These are phyloP conservation scores for Omphalotus guepiniiformis DNA, from an alignment of 768 basidiomycete species.

Conservation along the genomic window DNA sequence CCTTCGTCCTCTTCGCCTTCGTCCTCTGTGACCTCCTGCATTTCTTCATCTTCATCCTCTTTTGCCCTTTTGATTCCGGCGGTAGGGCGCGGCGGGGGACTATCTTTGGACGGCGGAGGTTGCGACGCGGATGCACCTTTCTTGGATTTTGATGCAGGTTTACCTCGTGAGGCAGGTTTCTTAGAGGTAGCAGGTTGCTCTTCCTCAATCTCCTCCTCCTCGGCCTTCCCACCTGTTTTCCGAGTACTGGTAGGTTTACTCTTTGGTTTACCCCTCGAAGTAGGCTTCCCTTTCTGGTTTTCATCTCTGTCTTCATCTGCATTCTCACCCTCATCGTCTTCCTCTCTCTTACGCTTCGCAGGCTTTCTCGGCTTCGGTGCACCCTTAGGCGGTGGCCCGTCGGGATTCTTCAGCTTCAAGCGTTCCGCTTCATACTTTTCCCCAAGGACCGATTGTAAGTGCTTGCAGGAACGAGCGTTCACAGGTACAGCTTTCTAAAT, in stretches of 20 bases:
- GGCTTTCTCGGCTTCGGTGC: not conserved
- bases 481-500: conserved; percentile 31
- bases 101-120: not conserved
- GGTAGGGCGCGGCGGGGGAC: not conserved
- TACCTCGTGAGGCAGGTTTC: not conserved
- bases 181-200: not conserved
- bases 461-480: conserved; percentile 47
- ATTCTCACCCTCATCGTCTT: not conserved
- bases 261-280: not conserved
- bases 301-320: not conserved
- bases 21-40: not conserved
- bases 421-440: conserved; percentile 44
- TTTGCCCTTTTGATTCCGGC: not conserved
- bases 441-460: conserved; percentile 40
- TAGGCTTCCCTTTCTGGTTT: not conserved
- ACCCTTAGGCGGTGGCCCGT: conserved; percentile 20
- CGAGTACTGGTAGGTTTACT: not conserved
- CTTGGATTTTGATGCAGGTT: conserved; percentile 4
- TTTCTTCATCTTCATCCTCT: not conserved
- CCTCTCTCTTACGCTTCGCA: not conserved
- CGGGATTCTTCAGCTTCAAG: conserved; percentile 36
- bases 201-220: not conserved
- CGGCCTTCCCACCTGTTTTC: not conserved
- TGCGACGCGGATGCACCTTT: too few species aligned
- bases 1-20: not conserved